Evolutionary conservation across 192 early-diverging fungal species (phyloP).

Genomic region (Backusella australiensis): DNA sequence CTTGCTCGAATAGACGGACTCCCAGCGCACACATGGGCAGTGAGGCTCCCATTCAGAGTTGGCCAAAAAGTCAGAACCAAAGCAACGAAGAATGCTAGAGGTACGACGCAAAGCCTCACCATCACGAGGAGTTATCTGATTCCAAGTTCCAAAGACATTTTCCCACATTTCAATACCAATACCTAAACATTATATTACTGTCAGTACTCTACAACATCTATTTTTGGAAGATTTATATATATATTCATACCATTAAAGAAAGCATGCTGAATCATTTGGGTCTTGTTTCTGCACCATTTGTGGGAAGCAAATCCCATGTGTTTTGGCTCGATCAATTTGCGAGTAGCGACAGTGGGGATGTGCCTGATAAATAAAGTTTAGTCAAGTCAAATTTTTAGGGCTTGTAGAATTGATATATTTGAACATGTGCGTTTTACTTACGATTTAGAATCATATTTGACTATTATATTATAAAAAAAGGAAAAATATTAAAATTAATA

Average conservation of each 20-base stretch:
- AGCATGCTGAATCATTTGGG: slow-evolving; percentile 15
- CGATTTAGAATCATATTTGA: slow-evolving; percentile 19
- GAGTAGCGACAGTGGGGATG: slow-evolving; percentile 19
- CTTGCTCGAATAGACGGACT: slow-evolving; percentile 14
- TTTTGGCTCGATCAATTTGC: slow-evolving; percentile 14
- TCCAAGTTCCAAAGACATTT: slow-evolving; percentile 31
- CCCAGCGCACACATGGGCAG: slow-evolving; percentile 18
- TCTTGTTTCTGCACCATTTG: slow-evolving; percentile 24
- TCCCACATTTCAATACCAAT: slow-evolving; percentile 27
- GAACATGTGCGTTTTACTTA: neutral
- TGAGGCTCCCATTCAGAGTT: slow-evolving; percentile 25
- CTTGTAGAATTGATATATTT: neutral
- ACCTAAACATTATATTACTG: slow-evolving; percentile 2
- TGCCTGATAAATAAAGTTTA: neutral
- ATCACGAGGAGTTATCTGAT: slow-evolving; percentile 20
- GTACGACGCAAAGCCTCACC: slow-evolving; percentile 20
- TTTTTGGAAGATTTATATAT: neutral
- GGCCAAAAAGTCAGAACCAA: slow-evolving; percentile 20
- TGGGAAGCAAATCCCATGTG: slow-evolving; percentile 22
- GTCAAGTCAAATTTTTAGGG: neutral
- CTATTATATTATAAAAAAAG: neutral
- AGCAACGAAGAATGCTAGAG: slow-evolving; percentile 15
- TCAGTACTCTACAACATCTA: neutral
- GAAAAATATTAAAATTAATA: neutral
- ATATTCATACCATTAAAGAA: slow-evolving; percentile 22